Evolutionary conservation across 139 green algal genomes (phyloP), one percentile per base, ranked within the genome.

Genomic region (Chlamydomonas sphaeroides): DNA sequence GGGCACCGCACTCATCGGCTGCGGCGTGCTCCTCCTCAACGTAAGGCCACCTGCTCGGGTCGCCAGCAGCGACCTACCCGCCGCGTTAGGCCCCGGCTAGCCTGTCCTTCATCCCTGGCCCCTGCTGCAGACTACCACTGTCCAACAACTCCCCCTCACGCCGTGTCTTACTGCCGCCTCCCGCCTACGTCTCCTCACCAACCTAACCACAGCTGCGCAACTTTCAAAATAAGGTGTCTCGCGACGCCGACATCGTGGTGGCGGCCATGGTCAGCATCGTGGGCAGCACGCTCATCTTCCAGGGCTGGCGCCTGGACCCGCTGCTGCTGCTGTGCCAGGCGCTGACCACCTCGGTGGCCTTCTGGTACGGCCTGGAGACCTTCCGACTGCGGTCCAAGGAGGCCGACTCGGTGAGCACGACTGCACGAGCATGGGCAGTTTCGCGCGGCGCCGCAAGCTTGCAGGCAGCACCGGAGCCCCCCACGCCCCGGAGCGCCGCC

Each of bases 251-350:
- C 84, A 92, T 95, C 61, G 87, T 95, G 17, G 85, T 95, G 25
- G 89, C 91, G 36, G 89, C 91, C 28, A 90, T 93, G 90, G 87
- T 93, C 20, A 88, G 74, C 51, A 92, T 95, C 32, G 89, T 93
- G 30, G 91, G 91, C 69, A 88, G 82, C 79, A 92, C 88, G n/a
- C 86, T 95, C n/a, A 91, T 95, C 51, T 95, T 95, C 74, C 91
- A 95, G 79, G 91, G 91, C 56, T 95, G 91, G 91, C 83, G 91
- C 76, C 71, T 95, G 62, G 91, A 95, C 86, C 91, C 91, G 0
- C 80, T 95, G 61, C 80, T 95, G 78, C 83, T 95, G 68, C 85
- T 95, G 15, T 93, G 88, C 82, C 91, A 93, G 88, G 88, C 88
- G 28, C 76, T 93, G 18, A 93, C 90, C 42, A 92, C 88, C 21